These are phyloP conservation scores for Balansia obtecta DNA, from an alignment of 2,329 filamentous ascomycete species.

Conservation along the genomic window DNA sequence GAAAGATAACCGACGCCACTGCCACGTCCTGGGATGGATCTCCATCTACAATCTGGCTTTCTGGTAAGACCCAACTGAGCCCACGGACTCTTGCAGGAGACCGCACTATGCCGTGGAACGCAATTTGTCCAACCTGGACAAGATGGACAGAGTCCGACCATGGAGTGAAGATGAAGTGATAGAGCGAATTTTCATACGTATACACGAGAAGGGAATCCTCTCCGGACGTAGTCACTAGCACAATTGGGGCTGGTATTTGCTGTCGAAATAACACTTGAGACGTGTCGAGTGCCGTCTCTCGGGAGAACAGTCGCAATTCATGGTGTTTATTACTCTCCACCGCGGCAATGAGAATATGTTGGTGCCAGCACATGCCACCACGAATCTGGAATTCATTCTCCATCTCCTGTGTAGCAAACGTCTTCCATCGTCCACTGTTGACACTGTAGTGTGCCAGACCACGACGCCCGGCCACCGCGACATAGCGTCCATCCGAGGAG, in stretches of 20 bases:
- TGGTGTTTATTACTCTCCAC: constrained; percentile 77
- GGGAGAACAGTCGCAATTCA: constrained; percentile 83
- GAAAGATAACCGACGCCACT: constrained; percentile 82
- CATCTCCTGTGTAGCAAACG: constrained; percentile 65
- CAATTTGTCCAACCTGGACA: constrained; percentile 93
- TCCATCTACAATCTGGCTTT: constrained; percentile 76
- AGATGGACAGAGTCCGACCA: constrained; percentile 59
- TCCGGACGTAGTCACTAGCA: constrained; percentile 77
- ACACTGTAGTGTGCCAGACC: constrained; percentile 94
- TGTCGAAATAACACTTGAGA: constrained; percentile 65
- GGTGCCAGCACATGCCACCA: constrained; percentile 98
- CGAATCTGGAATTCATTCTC: constrained; percentile 88
- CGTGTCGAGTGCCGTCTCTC: constrained; percentile 67
- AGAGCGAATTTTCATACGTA: constrained; percentile 89
- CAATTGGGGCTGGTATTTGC: constrained; percentile 70
- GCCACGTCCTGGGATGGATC: constrained; percentile 94
- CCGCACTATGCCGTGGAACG: constrained; percentile 89
- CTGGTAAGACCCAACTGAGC: constrained; percentile 90
- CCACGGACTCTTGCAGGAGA: constrained; percentile 86
- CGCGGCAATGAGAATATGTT: constrained; percentile 85
- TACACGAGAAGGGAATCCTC: constrained; percentile 94
- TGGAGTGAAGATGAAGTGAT: constrained; percentile 82
- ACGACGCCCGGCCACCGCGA: constrained; percentile 87
- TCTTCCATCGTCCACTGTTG: constrained; percentile 90
- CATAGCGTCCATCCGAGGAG: constrained; percentile 83